Conservation (phyloP, 805 yeast species). For the Ogataea wickerhamii region DNA sequence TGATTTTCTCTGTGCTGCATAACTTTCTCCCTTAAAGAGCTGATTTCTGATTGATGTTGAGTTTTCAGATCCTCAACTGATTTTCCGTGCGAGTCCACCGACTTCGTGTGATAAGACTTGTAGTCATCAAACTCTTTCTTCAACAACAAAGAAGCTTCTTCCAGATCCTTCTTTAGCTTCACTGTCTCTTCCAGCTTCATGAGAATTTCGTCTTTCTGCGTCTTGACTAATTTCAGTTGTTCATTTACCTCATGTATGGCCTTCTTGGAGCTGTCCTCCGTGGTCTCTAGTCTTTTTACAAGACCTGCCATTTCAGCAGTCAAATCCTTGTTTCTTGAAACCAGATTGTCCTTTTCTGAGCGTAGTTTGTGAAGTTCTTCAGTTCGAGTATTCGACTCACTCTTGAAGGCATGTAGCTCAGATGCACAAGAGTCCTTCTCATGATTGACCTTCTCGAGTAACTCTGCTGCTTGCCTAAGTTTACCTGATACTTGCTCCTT, state of each 20-base stretch:
- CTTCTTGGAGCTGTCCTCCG: neutral
- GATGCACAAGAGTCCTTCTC: constrained; percentile 20
- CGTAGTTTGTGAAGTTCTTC: constrained; percentile 7
- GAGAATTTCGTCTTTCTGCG: neutral
- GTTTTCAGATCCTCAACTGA: neutral
- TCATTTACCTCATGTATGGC: neutral
- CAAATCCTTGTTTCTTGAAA: constrained; percentile 15
- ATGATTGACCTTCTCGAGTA: constrained; percentile 23
- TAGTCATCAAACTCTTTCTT: neutral
- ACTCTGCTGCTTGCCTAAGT: constrained; percentile 27
- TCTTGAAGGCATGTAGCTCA: constrained; percentile 15
- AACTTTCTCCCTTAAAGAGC: neutral
- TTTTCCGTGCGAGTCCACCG: neutral
- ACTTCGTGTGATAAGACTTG: neutral
- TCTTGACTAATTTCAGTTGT: neutral
- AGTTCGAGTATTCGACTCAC: constrained; percentile 4
- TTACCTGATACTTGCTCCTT: constrained; percentile 18
- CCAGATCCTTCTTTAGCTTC: neutral
- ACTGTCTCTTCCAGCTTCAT: neutral
- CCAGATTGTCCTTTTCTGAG: constrained; percentile 20
- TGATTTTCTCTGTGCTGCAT: neutral
- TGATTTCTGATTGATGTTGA: neutral
- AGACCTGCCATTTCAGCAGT: constrained; percentile 3
- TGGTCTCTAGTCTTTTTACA: neutral
- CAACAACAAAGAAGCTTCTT: neutral